Evolutionary conservation across 192 early-diverging fungal species (phyloP).

Genomic region (Pilaira anomala): DNA sequence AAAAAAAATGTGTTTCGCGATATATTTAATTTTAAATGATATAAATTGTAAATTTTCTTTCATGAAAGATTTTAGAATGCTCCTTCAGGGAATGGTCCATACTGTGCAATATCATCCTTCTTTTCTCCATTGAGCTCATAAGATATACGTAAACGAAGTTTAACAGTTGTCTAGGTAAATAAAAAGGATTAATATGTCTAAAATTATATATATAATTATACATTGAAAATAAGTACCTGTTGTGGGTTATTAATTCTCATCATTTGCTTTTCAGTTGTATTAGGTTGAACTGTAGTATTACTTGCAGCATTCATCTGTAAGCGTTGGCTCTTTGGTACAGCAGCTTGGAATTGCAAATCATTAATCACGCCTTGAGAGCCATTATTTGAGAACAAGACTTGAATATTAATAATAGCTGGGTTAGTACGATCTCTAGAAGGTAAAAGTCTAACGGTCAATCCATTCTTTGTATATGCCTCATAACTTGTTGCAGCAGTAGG

Average conservation of each 20-base stretch:
- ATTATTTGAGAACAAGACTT: slow-evolving; percentile 67
- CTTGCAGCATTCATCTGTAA: slow-evolving; percentile 83
- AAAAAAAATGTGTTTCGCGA: too few relatives aligned
- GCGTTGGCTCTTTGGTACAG: slow-evolving; percentile 90
- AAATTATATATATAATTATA: neutral
- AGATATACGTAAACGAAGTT: slow-evolving; percentile 52
- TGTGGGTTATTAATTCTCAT: slow-evolving; percentile 88
- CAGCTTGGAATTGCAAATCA: slow-evolving; percentile 82
- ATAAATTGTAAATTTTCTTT: too few relatives aligned
- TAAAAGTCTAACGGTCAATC: slow-evolving; percentile 68
- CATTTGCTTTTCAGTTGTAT: slow-evolving; percentile 66
- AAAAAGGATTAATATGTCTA: neutral
- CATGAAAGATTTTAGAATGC: slow-evolving; percentile 20
- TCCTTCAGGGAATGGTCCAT: slow-evolving; percentile 55
- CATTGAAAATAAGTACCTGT: slow-evolving; percentile 37
- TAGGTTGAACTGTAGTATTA: slow-evolving; percentile 57
- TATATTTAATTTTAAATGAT: too few relatives aligned
- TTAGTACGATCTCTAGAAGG: slow-evolving; percentile 65
- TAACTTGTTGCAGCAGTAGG: slow-evolving; percentile 20
- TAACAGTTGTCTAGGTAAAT: slow-evolving; percentile 48
- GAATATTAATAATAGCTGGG: slow-evolving; percentile 61
- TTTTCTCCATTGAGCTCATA: slow-evolving; percentile 44
- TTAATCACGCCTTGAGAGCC: slow-evolving; percentile 50
- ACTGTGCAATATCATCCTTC: slow-evolving; percentile 55
- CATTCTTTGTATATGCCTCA: slow-evolving; percentile 76